phyloP scores from a whole-genome alignment of 1,284 basidiomycete species.

The Papiliotrema fonsecae region DNA sequence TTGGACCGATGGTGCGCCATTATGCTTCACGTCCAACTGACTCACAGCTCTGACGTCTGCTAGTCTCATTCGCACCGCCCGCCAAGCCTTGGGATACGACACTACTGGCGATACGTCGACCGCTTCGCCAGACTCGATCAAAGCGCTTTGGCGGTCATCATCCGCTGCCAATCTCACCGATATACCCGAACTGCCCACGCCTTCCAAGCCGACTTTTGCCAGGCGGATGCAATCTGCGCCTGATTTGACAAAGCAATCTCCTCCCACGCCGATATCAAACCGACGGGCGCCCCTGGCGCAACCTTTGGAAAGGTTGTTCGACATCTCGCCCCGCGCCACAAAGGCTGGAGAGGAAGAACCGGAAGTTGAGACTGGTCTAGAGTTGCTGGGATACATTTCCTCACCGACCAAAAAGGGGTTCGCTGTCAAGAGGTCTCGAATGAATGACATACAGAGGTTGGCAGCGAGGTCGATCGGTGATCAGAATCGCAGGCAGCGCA shows the following conservation, averaged over 20 bases:
- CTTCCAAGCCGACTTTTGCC: conserved; percentile 1
- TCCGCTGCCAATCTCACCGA: conserved; percentile 10
- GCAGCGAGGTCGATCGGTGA: no score
- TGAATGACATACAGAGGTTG: no score
- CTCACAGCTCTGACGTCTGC: conserved; percentile 18
- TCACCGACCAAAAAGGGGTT: no score
- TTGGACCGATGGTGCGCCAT: conserved; percentile 58
- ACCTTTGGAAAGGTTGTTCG: not conserved
- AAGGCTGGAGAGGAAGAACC: not conserved
- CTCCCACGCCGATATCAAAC: not conserved
- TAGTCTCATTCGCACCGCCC: conserved; percentile 20
- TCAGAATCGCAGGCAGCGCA: no score
- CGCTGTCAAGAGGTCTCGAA: no score
- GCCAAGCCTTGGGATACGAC: conserved; percentile 28
- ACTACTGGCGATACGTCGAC: not conserved
- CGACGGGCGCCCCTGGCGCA: not conserved
- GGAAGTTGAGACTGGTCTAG: not conserved
- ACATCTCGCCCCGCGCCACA: not conserved
- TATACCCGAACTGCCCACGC: conserved; percentile 19
- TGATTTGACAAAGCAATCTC: conserved; percentile 3
- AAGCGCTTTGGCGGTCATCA: conserved; percentile 28
- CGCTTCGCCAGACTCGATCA: conserved; percentile 25
- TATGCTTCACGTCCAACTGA: not conserved
- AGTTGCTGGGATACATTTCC: not conserved
- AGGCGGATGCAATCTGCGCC: conserved; percentile 16